Percentiles rank a stretch among this genome's conserved stretches.
Evolutionary conservation across 768 basidiomycete genomes (phyloP).

Genomic region (Lactifluus rugatus): DNA sequence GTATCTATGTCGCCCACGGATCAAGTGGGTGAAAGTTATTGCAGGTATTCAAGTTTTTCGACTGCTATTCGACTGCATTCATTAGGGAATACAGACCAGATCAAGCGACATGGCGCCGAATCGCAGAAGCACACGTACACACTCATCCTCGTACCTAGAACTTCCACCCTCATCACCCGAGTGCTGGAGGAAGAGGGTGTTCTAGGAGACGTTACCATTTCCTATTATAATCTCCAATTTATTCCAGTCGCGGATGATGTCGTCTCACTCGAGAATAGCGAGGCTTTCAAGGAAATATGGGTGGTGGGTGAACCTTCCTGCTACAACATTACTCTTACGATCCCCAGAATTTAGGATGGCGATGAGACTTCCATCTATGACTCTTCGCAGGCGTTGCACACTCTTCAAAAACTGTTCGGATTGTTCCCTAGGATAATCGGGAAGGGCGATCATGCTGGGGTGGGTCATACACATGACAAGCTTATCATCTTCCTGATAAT

Average conservation of each 20-base stretch:
- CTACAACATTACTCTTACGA: slow-evolving; percentile 5
- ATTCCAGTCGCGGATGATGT: slow-evolving; percentile 92
- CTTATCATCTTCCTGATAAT: slow-evolving; percentile 2
- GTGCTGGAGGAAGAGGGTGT: slow-evolving; percentile 97
- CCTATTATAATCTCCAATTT: slow-evolving; percentile 85
- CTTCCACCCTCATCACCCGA: slow-evolving; percentile 75
- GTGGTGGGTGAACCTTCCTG: slow-evolving; percentile 45
- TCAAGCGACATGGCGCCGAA: slow-evolving; percentile 67
- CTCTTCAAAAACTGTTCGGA: slow-evolving; percentile 79
- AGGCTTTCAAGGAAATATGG: slow-evolving; percentile 82
- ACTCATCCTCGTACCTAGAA: slow-evolving; percentile 76
- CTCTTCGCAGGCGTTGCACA: slow-evolving; percentile 76
- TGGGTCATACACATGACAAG: slow-evolving; percentile 25
- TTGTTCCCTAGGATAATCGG: slow-evolving; percentile 84
- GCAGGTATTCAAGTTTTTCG: slow-evolving; percentile 56
- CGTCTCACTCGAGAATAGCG: slow-evolving; percentile 79
- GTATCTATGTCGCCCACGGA: slow-evolving; percentile 83
- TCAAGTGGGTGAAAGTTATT: slow-evolving; percentile 79
- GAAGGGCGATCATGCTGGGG: slow-evolving; percentile 83
- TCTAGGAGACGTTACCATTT: slow-evolving; percentile 83
- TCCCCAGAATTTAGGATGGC: slow-evolving; percentile 53
- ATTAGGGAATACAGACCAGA: slow-evolving; percentile 60
- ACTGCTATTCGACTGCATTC: slow-evolving; percentile 13
- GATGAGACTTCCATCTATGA: slow-evolving; percentile 88
- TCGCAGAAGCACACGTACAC: slow-evolving; percentile 77